These are phyloP conservation scores for Posidonia oceanica DNA, from an alignment of 116 monocot genomes.

Conservation along the genomic window DNA sequence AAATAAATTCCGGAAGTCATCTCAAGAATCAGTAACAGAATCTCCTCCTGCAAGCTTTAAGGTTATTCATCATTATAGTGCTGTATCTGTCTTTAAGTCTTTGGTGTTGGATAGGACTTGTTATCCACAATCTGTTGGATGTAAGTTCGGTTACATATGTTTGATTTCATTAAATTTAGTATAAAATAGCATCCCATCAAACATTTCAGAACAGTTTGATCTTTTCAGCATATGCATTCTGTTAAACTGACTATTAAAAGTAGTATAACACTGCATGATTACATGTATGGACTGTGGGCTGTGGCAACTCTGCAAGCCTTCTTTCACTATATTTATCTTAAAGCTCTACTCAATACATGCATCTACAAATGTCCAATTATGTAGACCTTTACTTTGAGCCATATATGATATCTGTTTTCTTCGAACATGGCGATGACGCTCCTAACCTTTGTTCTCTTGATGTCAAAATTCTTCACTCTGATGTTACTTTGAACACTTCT, in stretches of 20 bases:
- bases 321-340: neutral
- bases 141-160: neutral
- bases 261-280: no score
- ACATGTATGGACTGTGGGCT: no score
- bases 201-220: neutral
- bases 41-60: conserved; percentile 14
- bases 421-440: no score
- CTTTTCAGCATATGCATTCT: no score
- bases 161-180: neutral
- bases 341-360: neutral
- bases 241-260: no score
- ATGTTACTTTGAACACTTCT: no score
- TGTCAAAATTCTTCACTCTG: no score
- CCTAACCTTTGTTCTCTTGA: no score
- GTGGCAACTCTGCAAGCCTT: neutral
- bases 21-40: conserved; percentile 22
- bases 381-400: no score
- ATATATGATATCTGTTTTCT: no score
- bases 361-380: no score
- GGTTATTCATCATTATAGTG: conserved; percentile 10
- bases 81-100: neutral
- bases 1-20: conserved; percentile 1
- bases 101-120: neutral
- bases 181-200: neutral
- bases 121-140: neutral